phyloP scores from a whole-genome alignment of 2,329 filamentous ascomycete species.

The Xylaria sp. region DNA sequence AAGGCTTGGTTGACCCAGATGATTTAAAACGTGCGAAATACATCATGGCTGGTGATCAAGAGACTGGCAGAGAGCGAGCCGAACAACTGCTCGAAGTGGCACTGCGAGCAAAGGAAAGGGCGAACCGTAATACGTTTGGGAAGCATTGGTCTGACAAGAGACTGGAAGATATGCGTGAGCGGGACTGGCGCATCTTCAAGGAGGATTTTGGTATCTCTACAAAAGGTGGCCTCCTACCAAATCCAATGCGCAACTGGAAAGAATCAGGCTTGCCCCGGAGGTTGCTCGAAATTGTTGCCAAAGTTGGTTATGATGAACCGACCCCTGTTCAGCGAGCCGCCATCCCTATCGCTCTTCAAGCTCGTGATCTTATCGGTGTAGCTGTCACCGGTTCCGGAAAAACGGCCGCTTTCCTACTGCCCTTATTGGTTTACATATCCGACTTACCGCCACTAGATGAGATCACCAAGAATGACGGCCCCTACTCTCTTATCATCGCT shows the following conservation, averaged over 20 bases:
- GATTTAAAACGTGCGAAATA: slow-evolving; percentile 58
- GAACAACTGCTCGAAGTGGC: slow-evolving; percentile 81
- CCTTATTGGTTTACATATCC: slow-evolving; percentile 89
- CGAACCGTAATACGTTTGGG: slow-evolving; percentile 68
- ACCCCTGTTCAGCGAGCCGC: slow-evolving; percentile 88
- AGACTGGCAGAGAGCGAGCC: slow-evolving; percentile 71
- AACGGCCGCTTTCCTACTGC: slow-evolving; percentile 89
- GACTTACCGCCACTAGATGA: slow-evolving; percentile 82
- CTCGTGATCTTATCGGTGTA: slow-evolving; percentile 93
- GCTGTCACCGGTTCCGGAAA: slow-evolving; percentile 98
- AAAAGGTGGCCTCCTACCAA: slow-evolving; percentile 85
- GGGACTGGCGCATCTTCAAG: slow-evolving; percentile 99
- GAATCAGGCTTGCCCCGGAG: slow-evolving; percentile 76
- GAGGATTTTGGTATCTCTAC: slow-evolving; percentile 97
- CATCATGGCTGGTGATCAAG: slow-evolving; percentile 67
- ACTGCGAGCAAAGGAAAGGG: slow-evolving; percentile 66
- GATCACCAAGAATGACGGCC: slow-evolving; percentile 84
- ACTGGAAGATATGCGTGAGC: slow-evolving; percentile 87
- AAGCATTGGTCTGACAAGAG: slow-evolving; percentile 96
- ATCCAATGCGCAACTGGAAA: slow-evolving; percentile 91
- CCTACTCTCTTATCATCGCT: slow-evolving; percentile 93
- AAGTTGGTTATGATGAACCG: slow-evolving; percentile 87
- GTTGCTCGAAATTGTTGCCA: slow-evolving; percentile 73
- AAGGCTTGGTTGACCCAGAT: slow-evolving; percentile 51
- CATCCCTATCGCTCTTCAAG: slow-evolving; percentile 90